These are phyloP conservation scores for Thelonectria blattea DNA, from an alignment of 2,329 filamentous ascomycete species.

Conservation along the genomic window DNA sequence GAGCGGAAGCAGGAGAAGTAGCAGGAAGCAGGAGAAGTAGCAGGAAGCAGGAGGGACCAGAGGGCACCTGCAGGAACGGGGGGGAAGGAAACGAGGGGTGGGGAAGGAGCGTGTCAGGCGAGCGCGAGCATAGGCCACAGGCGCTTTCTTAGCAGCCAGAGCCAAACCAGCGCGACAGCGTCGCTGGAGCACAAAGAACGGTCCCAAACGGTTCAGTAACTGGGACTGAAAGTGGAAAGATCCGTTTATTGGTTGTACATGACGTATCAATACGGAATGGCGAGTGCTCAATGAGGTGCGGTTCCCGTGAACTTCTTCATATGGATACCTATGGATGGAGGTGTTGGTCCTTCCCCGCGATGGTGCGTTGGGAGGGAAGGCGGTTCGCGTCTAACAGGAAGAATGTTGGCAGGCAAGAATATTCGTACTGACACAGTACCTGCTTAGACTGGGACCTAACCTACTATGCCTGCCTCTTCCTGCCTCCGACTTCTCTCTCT, in stretches of 20 bases:
- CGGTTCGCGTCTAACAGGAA: not conserved
- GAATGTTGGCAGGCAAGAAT: no score
- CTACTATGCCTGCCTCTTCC: no score
- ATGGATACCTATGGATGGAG: no score
- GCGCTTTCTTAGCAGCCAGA: constrained; percentile 4
- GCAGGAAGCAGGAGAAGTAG: constrained; percentile 23
- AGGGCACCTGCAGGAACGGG: constrained; percentile 20
- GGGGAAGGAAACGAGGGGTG: constrained; percentile 32
- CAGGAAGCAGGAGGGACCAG: no score
- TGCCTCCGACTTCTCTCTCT: no score
- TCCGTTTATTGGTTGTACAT: not conserved
- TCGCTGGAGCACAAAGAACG: not conserved
- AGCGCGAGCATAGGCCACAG: constrained; percentile 12
- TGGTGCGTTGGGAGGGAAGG: not conserved
- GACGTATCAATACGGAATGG: not conserved
- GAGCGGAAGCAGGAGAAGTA: constrained; percentile 29
- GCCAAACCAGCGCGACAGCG: not conserved
- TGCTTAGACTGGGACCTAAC: no score
- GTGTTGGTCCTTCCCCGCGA: no score
- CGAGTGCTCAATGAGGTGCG: not conserved
- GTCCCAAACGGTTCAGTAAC: not conserved
- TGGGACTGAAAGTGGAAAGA: not conserved
- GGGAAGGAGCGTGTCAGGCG: constrained; percentile 32
- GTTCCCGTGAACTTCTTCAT: no score
- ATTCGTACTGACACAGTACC: no score